These are phyloP conservation scores for Heliocybe sulcata DNA, from an alignment of 1,284 basidiomycete species.

Conservation along the genomic window DNA sequence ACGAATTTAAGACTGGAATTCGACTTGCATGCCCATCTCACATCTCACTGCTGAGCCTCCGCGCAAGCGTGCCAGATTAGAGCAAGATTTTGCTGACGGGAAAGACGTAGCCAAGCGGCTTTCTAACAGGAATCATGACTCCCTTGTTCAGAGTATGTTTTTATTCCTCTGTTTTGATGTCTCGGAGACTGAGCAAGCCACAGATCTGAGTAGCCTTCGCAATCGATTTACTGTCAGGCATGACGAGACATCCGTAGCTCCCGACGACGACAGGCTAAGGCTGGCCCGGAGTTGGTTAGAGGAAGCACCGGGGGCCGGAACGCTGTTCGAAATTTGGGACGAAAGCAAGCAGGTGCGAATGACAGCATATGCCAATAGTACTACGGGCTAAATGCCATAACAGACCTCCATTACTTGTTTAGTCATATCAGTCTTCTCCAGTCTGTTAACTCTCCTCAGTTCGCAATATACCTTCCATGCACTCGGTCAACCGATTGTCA, in stretches of 20 bases:
- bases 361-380: conserved; percentile 1
- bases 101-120: neutral
- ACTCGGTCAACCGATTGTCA: conserved; percentile 52
- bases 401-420: conserved; percentile 36
- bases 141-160: neutral
- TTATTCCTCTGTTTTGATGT: neutral
- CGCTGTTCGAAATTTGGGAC: conserved; percentile 61
- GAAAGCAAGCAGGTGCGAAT: conserved; percentile 35
- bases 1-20: too few relatives aligned
- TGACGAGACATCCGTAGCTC: conserved; percentile 32
- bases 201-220: conserved; percentile 27
- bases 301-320: conserved; percentile 41
- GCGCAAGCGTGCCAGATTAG: neutral
- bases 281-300: conserved; percentile 59
- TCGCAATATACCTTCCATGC: conserved; percentile 58
- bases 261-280: conserved; percentile 51
- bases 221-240: conserved; percentile 48
- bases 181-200: neutral
- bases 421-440: conserved; percentile 45
- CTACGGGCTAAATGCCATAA: conserved; percentile 17
- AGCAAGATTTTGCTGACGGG: neutral
- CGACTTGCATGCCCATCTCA: too few relatives aligned
- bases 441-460: conserved; percentile 51
- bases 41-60: conserved; percentile 1
- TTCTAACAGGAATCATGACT: neutral